Evolutionary conservation across 208 protist genomes (phyloP).

Genomic region (Endotrypanum monterogeii): DNA sequence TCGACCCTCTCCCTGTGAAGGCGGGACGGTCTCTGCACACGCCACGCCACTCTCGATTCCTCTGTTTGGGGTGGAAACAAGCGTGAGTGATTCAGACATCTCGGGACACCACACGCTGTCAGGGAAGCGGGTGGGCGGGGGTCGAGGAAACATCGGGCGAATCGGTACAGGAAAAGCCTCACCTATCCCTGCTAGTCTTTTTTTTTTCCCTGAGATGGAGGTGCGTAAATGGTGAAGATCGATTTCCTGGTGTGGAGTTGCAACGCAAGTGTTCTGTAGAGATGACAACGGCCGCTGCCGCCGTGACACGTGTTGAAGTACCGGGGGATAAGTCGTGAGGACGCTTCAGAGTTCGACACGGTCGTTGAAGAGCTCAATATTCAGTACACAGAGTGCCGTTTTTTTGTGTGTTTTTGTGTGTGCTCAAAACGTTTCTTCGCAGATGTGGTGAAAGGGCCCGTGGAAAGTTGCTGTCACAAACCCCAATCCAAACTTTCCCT

Average conservation of each 20-base stretch:
- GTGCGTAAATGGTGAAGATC: not conserved
- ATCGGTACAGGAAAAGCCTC: not conserved
- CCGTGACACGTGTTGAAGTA: not conserved
- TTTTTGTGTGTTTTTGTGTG: too few relatives aligned
- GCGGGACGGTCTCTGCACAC: not conserved
- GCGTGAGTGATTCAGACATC: not conserved
- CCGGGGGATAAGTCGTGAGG: not conserved
- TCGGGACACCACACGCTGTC: not conserved
- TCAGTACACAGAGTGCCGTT: not conserved
- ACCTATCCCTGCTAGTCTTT: not conserved
- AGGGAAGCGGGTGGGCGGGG: not conserved
- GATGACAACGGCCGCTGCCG: not conserved
- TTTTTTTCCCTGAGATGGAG: not conserved
- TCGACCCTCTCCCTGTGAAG: not conserved
- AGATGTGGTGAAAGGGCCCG: not conserved
- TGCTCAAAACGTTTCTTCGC: not conserved
- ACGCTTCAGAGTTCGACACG: not conserved
- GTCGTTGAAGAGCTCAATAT: not conserved
- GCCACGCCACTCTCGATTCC: not conserved
- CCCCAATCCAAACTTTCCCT: not conserved
- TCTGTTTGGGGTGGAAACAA: not conserved
- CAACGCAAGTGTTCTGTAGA: slow-evolving; percentile 1
- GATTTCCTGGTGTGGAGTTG: not conserved
- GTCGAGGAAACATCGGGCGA: not conserved
- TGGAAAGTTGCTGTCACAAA: not conserved